Conservation (phyloP, 1,284 basidiomycete species). For the Violaceomyces palustris region DNA sequence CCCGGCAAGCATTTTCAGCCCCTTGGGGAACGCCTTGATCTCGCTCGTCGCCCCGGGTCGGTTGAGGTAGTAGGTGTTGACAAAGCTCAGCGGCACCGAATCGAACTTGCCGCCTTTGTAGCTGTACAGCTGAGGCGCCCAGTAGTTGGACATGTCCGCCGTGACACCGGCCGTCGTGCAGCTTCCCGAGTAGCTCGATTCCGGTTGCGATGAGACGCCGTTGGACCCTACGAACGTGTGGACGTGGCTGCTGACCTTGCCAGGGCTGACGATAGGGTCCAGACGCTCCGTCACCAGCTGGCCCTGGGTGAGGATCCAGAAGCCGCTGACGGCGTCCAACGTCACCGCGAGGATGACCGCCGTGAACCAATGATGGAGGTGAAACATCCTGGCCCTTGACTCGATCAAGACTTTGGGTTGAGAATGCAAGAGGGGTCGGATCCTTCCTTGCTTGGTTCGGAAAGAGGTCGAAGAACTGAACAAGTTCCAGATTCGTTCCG, state of each 20-base stretch:
- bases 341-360: too few species aligned
- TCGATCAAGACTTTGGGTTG: too few species aligned
- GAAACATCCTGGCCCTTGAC: too few species aligned
- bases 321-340: too few species aligned
- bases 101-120: constrained; percentile 25
- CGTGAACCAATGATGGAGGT: too few species aligned
- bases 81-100: constrained; percentile 24
- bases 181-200: constrained; percentile 8
- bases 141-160: constrained; percentile 56
- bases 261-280: constrained; percentile 57
- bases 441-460: too few species aligned
- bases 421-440: too few species aligned
- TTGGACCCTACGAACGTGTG: constrained; percentile 54
- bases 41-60: constrained; percentile 10
- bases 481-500: too few species aligned
- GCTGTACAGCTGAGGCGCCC: constrained; percentile 56
- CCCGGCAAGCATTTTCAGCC: constrained; percentile 56
- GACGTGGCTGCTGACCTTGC: constrained; percentile 54
- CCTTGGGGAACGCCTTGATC: constrained; percentile 54
- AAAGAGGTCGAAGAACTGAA: too few species aligned
- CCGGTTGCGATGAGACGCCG: constrained; percentile 4
- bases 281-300: constrained; percentile 54
- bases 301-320: constrained; percentile 30
- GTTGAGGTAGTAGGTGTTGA: constrained; percentile 54
- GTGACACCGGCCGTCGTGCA: constrained; percentile 54